Evolutionary conservation across 805 yeast genomes (phyloP), one percentile per base, ranked within the genome.

Genomic region (Yarrowia sp.): DNA sequence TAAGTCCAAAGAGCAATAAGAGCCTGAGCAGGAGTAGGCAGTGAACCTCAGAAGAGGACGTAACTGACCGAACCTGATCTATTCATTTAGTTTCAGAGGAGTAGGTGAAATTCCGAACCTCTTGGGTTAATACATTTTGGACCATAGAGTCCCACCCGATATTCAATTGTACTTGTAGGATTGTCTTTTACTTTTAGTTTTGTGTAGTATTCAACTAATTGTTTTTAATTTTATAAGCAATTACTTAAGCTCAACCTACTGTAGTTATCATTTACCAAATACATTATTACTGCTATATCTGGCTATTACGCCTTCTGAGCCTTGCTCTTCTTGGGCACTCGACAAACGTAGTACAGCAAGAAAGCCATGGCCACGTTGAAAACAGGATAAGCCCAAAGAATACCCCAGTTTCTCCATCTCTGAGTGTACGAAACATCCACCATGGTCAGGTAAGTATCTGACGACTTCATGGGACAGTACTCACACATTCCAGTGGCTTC

Each of bases 371-470:
- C 76, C 41, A 78, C 58, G 72, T 86, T 83, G 72, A 85, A 79
- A 19, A 76, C 79, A 70, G 85, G 82, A 73, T 79, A 87, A 50
- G 82, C 82, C 70, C 84, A 76, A 72, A 82, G 83, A 26, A 87
- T 80, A 72, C 90, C 91, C 73, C 82, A 81, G 75, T 87, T 82
- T 77, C 89, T 82, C 88, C 90, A 86, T 72, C 80, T 77, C 59
- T 80, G 71, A 65, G 71, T 35, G 66, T 75, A 78, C 11, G 71
- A 58, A n/a, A 80, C 73, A 8, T 72, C 73, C 16, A 81, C 72
- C 0, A 76, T 70, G 0, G 71, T 78, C 78, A 92, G 84, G 77
- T 81, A 91, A 5, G 79, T 82, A 76, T 91, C 86, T 40, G 94
- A 90, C n/a, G 76, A 72, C 14, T 78, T 72, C 74, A 85, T 80